phyloP scores from a whole-genome alignment of 768 basidiomycete genomes.

The Termitomyces sp. region DNA sequence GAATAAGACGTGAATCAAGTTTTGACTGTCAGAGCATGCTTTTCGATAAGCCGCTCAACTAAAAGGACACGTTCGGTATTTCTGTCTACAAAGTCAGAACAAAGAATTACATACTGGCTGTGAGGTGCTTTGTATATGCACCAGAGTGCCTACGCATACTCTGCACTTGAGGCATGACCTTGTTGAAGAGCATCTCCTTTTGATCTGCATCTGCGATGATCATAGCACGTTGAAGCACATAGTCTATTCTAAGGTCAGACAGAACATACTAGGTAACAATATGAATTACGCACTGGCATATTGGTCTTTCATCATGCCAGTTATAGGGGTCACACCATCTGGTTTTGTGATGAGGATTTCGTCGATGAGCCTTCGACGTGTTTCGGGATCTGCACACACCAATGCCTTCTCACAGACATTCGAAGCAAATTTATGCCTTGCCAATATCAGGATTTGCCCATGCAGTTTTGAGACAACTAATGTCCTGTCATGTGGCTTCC shows the following conservation, averaged over 20 bases:
- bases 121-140: constrained; percentile 75
- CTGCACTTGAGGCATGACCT: constrained; percentile 61
- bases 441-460: constrained; percentile 74
- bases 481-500: constrained; percentile 60
- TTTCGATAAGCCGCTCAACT: constrained; percentile 71
- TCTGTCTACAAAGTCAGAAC: constrained; percentile 1
- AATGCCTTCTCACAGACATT: constrained; percentile 95
- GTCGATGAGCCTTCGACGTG: constrained; percentile 65
- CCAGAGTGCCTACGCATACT: constrained; percentile 69
- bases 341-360: constrained; percentile 68
- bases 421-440: constrained; percentile 89
- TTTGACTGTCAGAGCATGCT: constrained; percentile 27
- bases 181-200: constrained; percentile 53
- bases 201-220: constrained; percentile 66
- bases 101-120: constrained; percentile 57
- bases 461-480: constrained; percentile 63
- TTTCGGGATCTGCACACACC: constrained; percentile 54
- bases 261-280: neutral
- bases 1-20: constrained; percentile 12
- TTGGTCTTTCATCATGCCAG: constrained; percentile 81
- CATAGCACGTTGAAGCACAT: constrained; percentile 80
- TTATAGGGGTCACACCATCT: constrained; percentile 65
- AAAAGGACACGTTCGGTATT: neutral
- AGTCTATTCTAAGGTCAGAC: constrained; percentile 43
- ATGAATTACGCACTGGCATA: constrained; percentile 64